Base-by-base conservation (phyloP, 345 rosid genomes). In the Microcos paniculata region DNA sequence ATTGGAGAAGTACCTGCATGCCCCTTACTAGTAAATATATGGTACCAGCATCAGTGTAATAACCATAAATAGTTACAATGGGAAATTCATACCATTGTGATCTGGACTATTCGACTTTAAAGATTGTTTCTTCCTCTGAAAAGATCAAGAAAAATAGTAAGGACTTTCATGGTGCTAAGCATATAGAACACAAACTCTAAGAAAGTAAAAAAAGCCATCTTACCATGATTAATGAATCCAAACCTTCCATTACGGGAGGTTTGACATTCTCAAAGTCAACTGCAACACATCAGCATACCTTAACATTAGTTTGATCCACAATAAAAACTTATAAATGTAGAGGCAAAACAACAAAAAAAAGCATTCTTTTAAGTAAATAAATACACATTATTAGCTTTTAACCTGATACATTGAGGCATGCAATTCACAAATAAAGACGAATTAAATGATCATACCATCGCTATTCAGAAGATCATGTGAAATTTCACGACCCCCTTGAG, bases 201-300 rank as follows among this genome's bases (percentile, higher is more conserved):
- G 78, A 73, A 58, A 23, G 43, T 59, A 45, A 73, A 61, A 28
- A 6, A 26, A 59, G 45, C n/a, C 71, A 53, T 75, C 91, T 80
- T 77, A 91, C 98, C 30, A 80, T 86, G 53, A 93, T 67, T 81
- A 91, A 80, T 15, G 52, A 62, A 70, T 82, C 93, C 76, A 95
- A 82, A 72, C 90, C 97, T 64, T 93, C 93, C 98, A 93, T 89
- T 43, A 33, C 68, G 43, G 99, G 98, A 81, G 89, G 89, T 48
- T 80, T 85, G 78, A 91, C 31, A 80, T 77, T 87, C 65, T 80
- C 63, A 75, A 86, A 88, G 84, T 90, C 97, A 80, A 86, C 97
- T 89, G 89, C 81, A 74, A 59, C 3, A 58, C 35, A 73, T 43
- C 31, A 73, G 51, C 64, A 26, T 45, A 46, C 19, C 69, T 43